Conservation (phyloP, 2,329 filamentous ascomycete genomes). For the Sphaerulina vaccinii region DNA sequence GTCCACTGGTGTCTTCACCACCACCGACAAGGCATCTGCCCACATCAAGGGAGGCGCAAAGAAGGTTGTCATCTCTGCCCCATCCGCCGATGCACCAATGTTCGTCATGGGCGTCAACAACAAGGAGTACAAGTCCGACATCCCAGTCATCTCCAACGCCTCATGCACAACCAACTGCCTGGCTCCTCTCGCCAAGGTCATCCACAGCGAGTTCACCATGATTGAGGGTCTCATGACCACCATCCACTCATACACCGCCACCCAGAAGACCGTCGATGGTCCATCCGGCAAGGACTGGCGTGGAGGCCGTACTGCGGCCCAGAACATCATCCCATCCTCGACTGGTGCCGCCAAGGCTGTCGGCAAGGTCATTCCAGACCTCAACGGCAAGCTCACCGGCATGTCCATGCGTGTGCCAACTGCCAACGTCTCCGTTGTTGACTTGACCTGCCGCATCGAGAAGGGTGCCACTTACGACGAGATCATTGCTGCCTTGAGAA, state of each 20-base stretch:
- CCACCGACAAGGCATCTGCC: conserved; percentile 88
- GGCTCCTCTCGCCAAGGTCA: conserved; percentile 97
- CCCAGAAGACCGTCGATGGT: conserved; percentile 98
- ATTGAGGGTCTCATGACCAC: conserved; percentile 99
- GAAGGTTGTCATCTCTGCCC: conserved; percentile 85
- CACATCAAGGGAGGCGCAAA: conserved; percentile 97
- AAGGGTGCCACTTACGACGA: conserved; percentile 84
- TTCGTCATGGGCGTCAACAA: conserved; percentile 99
- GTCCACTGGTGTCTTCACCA: conserved; percentile 99
- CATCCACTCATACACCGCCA: conserved; percentile 99
- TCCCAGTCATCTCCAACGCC: conserved; percentile 96
- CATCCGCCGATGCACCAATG: conserved; percentile 96
- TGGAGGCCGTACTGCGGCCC: conserved; percentile 95
- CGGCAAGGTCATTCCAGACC: conserved; percentile 96
- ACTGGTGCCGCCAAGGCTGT: conserved; percentile 99
- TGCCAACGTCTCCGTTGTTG: conserved; percentile 97
- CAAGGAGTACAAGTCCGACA: conserved; percentile 83
- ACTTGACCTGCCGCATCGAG: conserved; percentile 90
- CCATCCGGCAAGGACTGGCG: conserved; percentile 99
- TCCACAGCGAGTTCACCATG: conserved; percentile 97
- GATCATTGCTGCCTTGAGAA: conserved; percentile 89
- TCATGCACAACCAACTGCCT: conserved; percentile 99
- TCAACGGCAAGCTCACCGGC: conserved; percentile 99
- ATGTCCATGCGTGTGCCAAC: conserved; percentile 99
- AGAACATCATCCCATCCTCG: conserved; percentile 99